Conservation (phyloP, 164 flowering plant genomes). For the Magnolia kwangsiensis region DNA sequence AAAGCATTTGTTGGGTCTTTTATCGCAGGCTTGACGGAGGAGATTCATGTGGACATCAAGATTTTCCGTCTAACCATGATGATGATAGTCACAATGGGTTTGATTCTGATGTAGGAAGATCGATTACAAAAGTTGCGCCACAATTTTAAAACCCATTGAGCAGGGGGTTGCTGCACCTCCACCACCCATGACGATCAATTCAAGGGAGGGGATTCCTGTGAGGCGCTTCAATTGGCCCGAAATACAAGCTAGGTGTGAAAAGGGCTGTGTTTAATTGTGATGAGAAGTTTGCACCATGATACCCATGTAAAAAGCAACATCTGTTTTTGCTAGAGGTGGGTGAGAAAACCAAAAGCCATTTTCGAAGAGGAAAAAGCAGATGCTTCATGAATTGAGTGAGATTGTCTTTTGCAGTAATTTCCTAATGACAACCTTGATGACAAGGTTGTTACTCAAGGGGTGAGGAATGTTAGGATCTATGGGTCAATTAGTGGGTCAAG, state of each 20-base stretch:
- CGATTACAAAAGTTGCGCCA: background rate
- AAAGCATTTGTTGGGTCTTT: background rate
- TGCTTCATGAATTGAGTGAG: too few relatives aligned
- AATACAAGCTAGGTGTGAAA: background rate
- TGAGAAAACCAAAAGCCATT: too few relatives aligned
- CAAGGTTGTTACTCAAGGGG: too few relatives aligned
- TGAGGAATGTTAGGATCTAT: too few relatives aligned
- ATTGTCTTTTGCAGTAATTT: too few relatives aligned
- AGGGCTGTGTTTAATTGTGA: background rate
- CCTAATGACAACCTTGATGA: too few relatives aligned
- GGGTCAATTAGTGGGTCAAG: too few relatives aligned
- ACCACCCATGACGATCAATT: too few relatives aligned
- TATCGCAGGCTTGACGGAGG: background rate
- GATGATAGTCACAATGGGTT: background rate
- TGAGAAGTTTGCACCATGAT: background rate
- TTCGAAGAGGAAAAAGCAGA: too few relatives aligned
- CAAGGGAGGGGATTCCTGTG: too few relatives aligned
- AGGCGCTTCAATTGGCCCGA: background rate
- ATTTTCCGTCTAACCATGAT: background rate
- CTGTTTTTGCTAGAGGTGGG: background rate
- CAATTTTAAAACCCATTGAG: background rate
- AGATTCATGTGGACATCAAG: background rate
- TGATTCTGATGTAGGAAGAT: background rate
- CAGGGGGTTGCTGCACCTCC: background rate
- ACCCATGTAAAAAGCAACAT: background rate